phyloP scores from a whole-genome alignment of 768 basidiomycete species.

The Serendipita sp. region DNA sequence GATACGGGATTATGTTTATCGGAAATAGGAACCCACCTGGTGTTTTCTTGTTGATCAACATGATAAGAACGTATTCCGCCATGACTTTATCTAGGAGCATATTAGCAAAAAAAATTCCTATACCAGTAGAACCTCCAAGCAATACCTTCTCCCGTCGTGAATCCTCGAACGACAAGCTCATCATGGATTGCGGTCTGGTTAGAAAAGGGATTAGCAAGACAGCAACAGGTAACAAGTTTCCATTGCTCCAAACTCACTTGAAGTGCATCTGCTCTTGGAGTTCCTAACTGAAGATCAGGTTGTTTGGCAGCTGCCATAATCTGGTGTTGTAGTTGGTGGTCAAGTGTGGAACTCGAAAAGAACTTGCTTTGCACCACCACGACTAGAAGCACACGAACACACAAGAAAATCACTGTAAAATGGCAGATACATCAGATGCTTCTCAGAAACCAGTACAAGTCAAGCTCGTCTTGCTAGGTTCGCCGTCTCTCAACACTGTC shows the following conservation, averaged over 20 bases:
- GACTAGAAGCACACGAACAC: background rate
- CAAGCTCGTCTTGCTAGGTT: slow-evolving; percentile 90
- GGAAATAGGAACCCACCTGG: slow-evolving; percentile 8
- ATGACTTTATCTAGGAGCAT: slow-evolving; percentile 49
- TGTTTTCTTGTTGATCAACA: slow-evolving; percentile 84
- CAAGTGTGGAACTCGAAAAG: background rate
- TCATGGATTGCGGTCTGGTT: slow-evolving; percentile 58
- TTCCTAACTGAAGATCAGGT: slow-evolving; percentile 28
- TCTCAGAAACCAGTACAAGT: slow-evolving; percentile 93
- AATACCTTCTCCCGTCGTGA: slow-evolving; percentile 56
- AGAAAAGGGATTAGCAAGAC: slow-evolving; percentile 9
- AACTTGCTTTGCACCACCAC: background rate
- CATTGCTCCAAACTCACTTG: slow-evolving; percentile 32
- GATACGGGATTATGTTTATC: background rate
- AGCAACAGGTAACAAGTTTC: background rate
- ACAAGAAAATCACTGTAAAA: slow-evolving; percentile 15
- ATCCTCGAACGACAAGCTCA: slow-evolving; percentile 60
- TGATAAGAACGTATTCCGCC: slow-evolving; percentile 90
- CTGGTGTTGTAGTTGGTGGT: background rate
- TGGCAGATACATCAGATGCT: slow-evolving; percentile 47
- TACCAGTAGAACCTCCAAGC: background rate
- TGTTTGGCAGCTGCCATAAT: slow-evolving; percentile 1
- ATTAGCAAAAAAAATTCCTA: slow-evolving; percentile 8
- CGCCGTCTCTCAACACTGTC: slow-evolving; percentile 15
- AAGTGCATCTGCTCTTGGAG: slow-evolving; percentile 53